Base-by-base conservation (phyloP, 169 alveolate species). In the Amoebophrya sp. region DNA sequence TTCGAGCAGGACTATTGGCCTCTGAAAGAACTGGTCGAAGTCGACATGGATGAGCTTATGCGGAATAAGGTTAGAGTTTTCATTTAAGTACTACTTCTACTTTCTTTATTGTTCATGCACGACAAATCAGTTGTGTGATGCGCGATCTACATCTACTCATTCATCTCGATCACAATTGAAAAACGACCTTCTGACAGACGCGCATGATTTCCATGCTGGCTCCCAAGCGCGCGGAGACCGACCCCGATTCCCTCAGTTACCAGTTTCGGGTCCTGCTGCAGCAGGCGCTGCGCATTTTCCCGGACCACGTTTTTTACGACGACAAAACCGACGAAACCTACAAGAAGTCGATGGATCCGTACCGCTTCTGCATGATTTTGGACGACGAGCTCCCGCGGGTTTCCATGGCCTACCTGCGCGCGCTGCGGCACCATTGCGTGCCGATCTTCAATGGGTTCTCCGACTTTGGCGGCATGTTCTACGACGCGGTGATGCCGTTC, bases 331-430 rank as follows among this genome's bases (percentile, higher is more conserved):
- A 47, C 66, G 66, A 47, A 47, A 47, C 66, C 29, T 88, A 88
- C 23, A 88, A 88, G 90, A 32, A 18, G 47, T 35, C 90, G n/a
- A 33, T 88, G 35, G 90, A 88, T 33, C 90, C 53, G 23, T 88
- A 88, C 47, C 90, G 90, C 23, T 88, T 88, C 47, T 33, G 53
- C n/a, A 88, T 88, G 32, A 88, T 88, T 40, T 40, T 88, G 47
- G 90, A 88, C 47, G 90, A 88, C 47, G 53, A 12, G 32, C 90
- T 14, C 7, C 35, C 32, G 23, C 90, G 90, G 10, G 90, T 33
- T 32, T 88, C 40, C 10, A 88, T 14, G 90, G 47, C 47, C 40
- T n/a, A 33, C n/a, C 53, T 14, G 40, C 40, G 40, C 53, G 90
- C 90, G 23, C 29, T 88, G 90, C 53, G 53, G 7, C 40, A 32